Evolutionary conservation across 768 basidiomycete species (phyloP).

Genomic region (Kwoniella botswanensis): DNA sequence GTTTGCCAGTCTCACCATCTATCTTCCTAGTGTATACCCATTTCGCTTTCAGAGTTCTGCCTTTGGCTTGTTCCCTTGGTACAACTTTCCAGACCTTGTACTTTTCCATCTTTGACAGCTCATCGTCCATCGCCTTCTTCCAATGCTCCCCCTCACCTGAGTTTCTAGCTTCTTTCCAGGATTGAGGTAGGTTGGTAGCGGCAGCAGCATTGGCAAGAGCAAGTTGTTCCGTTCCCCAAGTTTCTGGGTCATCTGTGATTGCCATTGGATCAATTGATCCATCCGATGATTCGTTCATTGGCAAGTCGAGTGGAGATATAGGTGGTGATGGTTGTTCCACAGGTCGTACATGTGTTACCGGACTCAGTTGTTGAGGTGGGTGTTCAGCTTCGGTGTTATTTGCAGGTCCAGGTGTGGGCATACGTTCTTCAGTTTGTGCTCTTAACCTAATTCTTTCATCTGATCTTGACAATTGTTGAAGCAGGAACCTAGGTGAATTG

Average conservation of each 20-base stretch:
- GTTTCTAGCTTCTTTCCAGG: conserved; percentile 12
- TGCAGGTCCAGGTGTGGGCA: too few species aligned
- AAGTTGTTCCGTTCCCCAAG: conserved; percentile 2
- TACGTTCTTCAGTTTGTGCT: not conserved
- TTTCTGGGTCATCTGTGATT: conserved; percentile 9
- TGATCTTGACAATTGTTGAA: conserved; percentile 1
- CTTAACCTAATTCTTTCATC: not conserved
- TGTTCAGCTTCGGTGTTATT: too few species aligned
- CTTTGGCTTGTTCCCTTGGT: not conserved
- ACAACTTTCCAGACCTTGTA: conserved; percentile 52
- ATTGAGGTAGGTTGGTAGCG: not conserved
- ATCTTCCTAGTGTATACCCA: conserved; percentile 59
- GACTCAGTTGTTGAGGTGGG: too few species aligned
- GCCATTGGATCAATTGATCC: conserved; percentile 1
- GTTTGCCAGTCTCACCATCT: conserved; percentile 44
- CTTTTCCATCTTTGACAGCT: conserved; percentile 36
- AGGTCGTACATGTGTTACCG: not conserved
- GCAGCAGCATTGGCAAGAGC: not conserved
- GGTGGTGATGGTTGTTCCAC: not conserved
- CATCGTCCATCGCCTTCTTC: conserved; percentile 46
- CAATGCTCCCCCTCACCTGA: conserved; percentile 33
- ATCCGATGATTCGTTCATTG: not conserved
- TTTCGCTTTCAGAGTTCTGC: conserved; percentile 47
- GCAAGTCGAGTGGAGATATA: not conserved
- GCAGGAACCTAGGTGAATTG: not conserved